Percentiles rank a stretch among this genome's conserved stretches.
phyloP scores from a whole-genome alignment of 2,329 filamentous ascomycete genomes.

The Sclerotinia nivalis region DNA sequence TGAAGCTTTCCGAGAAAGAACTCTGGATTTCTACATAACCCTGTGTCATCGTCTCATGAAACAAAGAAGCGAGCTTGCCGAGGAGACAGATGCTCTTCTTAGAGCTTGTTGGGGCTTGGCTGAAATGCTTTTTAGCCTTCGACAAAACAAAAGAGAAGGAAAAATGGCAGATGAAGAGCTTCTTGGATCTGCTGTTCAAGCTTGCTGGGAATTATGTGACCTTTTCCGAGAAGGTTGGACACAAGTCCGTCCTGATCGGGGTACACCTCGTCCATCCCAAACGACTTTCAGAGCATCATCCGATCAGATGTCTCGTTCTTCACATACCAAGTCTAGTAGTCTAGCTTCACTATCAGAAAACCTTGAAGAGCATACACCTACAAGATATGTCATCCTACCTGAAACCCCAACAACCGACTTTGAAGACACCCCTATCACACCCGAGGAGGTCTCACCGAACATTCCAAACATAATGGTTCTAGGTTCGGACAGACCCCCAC shows the following conservation, averaged over 20 bases:
- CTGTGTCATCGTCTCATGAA: constrained; percentile 97
- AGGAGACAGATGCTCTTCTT: constrained; percentile 81
- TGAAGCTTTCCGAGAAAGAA: constrained; percentile 83
- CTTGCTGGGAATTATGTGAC: constrained; percentile 93
- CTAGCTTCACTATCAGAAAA: constrained; percentile 52
- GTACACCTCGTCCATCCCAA: constrained; percentile 80
- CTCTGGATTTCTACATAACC: constrained; percentile 91
- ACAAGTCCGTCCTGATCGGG: constrained; percentile 80
- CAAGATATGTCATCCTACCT: constrained; percentile 46
- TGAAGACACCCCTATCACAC: constrained; percentile 83
- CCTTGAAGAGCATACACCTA: constrained; percentile 42
- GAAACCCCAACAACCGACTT: constrained; percentile 96
- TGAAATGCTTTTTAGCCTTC: constrained; percentile 89
- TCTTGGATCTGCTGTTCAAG: constrained; percentile 82
- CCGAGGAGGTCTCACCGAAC: constrained; percentile 71
- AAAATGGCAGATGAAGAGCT: constrained; percentile 78
- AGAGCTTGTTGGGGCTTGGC: constrained; percentile 87
- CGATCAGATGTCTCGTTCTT: constrained; percentile 36
- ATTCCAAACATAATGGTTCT: constrained; percentile 88
- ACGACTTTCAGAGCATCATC: constrained; percentile 57
- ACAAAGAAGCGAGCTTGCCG: constrained; percentile 73
- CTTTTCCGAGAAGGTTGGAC: constrained; percentile 92
- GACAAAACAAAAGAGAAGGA: constrained; percentile 76
- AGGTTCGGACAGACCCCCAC: constrained; percentile 66
- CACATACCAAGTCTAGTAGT: constrained; percentile 43